Base-by-base conservation (phyloP, 2,329 filamentous ascomycete species). In the Cercospora sp. region DNA sequence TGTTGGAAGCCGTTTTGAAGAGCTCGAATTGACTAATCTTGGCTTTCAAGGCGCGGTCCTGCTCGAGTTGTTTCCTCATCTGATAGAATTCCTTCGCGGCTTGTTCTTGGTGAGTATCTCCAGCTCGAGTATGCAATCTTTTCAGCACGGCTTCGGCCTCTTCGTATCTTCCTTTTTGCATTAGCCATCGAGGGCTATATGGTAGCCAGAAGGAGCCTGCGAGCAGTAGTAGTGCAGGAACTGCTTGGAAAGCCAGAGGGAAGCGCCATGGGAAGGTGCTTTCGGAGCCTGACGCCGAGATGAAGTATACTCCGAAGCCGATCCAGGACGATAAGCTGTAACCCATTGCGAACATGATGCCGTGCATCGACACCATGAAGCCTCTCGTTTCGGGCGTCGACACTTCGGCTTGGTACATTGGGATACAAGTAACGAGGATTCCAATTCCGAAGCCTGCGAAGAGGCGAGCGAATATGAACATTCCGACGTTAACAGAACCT, bases 251-350 rank as follows among this genome's bases (percentile, higher is more conserved):
- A 0, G 82, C 81, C 3, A 85, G 75, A 1, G 81, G 81, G 64
- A 82, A 82, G 12, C 81, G 76, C 84, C 84, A 86, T 7, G 80
- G 72, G 63, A 82, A 81, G 0, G 75, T 74, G 1, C 78, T 77
- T 9, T 74, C 69, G 0, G 77, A 73, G 3, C 58, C 58, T 12
- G 58, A 61, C 1, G 58, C 34, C 5, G 77, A 72, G 73, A 79
- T 75, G 70, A 80, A 80, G 70, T 77, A 82, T 66, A 78, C 81
- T 2, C 74, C 80, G 66, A 79, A 81, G 7, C 80, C 80, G 61
- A 82, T 75, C 81, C 80, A 83, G 1, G 76, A 78, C 1, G 80
- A 75, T 7, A 81, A 67, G 3, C 74, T 74, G 59, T 82, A 83
- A 9, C 81, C 81, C 12, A 82, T 74, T 0, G 80, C 80, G 66